A percentile compares a stretch with the other conserved stretches of the same genome.
phyloP scores from a whole-genome alignment of 2,329 filamentous ascomycete genomes.

The Fusarium burgessii region DNA sequence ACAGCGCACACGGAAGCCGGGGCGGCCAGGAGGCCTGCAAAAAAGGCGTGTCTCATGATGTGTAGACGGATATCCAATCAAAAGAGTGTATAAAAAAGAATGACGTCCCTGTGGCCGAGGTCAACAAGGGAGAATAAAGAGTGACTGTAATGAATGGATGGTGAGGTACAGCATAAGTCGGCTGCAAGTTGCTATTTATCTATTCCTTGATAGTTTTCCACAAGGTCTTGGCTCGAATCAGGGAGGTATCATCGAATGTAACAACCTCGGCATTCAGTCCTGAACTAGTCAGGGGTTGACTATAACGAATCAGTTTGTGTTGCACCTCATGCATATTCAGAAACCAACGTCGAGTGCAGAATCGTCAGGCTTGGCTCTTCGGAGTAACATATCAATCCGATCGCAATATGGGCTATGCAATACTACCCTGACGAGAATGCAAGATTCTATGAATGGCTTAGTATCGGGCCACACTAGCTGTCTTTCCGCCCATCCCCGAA shows the following conservation, averaged over 20 bases:
- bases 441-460: conserved; percentile 4
- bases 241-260: background rate
- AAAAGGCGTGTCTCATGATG: conserved; percentile 33
- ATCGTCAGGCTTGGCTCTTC: background rate
- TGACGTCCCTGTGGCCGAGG: conserved; percentile 3
- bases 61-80: background rate
- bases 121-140: background rate
- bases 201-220: background rate
- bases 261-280: background rate
- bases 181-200: background rate
- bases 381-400: background rate
- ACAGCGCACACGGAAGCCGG: conserved; percentile 33
- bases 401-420: background rate
- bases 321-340: background rate
- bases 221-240: background rate
- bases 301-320: background rate
- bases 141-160: conserved; percentile 3
- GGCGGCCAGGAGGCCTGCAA: conserved; percentile 24
- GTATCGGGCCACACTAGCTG: conserved; percentile 12
- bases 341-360: background rate
- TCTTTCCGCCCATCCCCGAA: conserved; percentile 1
- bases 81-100: background rate
- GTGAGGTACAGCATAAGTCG: background rate
- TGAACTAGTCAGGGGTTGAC: background rate
- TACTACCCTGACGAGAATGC: background rate